Conservation (phyloP, 768 basidiomycete genomes). For the Trametopsis cervina region DNA sequence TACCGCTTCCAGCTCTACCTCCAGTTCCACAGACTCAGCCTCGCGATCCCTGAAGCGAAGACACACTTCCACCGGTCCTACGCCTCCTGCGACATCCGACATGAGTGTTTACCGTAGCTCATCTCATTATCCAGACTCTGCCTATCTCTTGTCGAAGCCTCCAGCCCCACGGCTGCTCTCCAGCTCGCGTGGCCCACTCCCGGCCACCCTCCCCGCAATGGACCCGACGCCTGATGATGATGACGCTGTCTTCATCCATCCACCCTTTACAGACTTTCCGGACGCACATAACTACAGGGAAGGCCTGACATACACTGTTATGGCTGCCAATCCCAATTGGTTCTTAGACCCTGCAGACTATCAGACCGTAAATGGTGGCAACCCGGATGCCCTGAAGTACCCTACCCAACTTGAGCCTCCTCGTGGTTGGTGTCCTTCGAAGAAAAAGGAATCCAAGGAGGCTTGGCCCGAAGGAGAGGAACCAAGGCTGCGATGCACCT, state of each 20-base stretch:
- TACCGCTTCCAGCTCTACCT: background rate
- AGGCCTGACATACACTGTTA: slow-evolving; percentile 61
- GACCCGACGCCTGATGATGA: slow-evolving; percentile 68
- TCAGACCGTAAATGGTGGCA: slow-evolving; percentile 36
- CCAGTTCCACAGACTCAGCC: background rate
- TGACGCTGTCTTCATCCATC: slow-evolving; percentile 61
- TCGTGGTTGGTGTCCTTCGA: slow-evolving; percentile 82
- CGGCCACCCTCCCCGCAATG: slow-evolving; percentile 17
- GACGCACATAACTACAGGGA: slow-evolving; percentile 52
- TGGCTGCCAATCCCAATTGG: slow-evolving; percentile 78
- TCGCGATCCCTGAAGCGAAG: slow-evolving; percentile 16
- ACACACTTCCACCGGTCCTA: slow-evolving; percentile 5
- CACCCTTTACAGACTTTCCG: slow-evolving; percentile 67
- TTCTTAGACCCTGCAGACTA: slow-evolving; percentile 70
- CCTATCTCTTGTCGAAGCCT: slow-evolving; percentile 2
- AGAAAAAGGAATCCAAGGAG: slow-evolving; percentile 72
- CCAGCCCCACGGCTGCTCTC: background rate
- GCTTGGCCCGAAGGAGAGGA: slow-evolving; percentile 80
- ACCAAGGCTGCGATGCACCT: slow-evolving; percentile 74
- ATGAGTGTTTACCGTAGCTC: slow-evolving; percentile 5
- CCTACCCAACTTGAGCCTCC: slow-evolving; percentile 77
- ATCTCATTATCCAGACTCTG: background rate
- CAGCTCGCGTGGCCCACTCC: slow-evolving; percentile 5
- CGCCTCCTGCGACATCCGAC: slow-evolving; percentile 2
- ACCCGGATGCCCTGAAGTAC: slow-evolving; percentile 55